Percentiles rank a stretch among this genome's conserved stretches.
phyloP scores from a whole-genome alignment of 2,329 filamentous ascomycete species.

The Fusarium sp. region DNA sequence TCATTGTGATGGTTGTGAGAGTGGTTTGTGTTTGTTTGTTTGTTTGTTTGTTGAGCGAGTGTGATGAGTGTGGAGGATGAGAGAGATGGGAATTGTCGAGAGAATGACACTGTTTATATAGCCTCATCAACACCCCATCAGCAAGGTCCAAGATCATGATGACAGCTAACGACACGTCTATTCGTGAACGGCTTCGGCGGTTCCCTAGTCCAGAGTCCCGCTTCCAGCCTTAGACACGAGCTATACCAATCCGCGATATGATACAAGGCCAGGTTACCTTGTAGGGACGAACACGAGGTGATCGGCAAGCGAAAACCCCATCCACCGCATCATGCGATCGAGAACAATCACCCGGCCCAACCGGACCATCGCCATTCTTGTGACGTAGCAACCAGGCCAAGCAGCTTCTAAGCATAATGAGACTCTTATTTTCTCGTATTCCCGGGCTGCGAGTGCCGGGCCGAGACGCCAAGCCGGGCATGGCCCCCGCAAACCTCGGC shows the following conservation, averaged over 20 bases:
- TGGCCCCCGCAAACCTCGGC: conserved; percentile 23
- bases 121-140: not conserved
- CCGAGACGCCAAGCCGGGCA: conserved; percentile 15
- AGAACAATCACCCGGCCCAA: conserved; percentile 9
- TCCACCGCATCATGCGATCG: conserved; percentile 33
- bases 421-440: conserved; percentile 21
- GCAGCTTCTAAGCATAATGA: conserved; percentile 16
- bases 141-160: not conserved
- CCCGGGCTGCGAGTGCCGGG: conserved; percentile 7
- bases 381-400: not conserved
- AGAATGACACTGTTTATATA: conserved; percentile 32
- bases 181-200: conserved; percentile 18
- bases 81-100: conserved; percentile 11
- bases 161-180: conserved; percentile 4
- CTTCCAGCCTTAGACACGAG: not conserved
- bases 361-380: conserved; percentile 1
- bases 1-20: conserved; percentile 51
- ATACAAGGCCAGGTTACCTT: not conserved
- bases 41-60: conserved; percentile 12
- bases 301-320: conserved; percentile 39
- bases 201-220: conserved; percentile 9
- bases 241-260: conserved; percentile 8
- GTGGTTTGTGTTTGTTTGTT: conserved; percentile 6
- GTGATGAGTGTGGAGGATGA: conserved; percentile 5
- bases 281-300: conserved; percentile 38